These are phyloP conservation scores for Phytophthora chlamydospora DNA, from an alignment of 352 stramenopile genomes.

Conservation along the genomic window DNA sequence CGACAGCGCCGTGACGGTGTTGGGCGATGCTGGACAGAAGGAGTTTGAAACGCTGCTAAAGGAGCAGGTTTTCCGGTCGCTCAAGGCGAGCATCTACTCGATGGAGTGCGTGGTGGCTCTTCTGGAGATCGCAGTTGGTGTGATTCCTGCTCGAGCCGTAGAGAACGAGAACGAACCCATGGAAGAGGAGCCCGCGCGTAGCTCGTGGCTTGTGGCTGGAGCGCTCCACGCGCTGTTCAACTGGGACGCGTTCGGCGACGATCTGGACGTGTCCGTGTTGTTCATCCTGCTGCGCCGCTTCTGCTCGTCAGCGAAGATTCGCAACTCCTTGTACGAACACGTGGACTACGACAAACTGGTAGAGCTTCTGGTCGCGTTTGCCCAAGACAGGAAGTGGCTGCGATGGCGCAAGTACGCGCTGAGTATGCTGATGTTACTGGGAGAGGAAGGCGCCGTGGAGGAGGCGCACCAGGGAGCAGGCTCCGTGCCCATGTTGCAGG, in stretches of 20 bases:
- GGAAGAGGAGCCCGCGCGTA: conserved; percentile 32
- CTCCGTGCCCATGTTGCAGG: conserved; percentile 22
- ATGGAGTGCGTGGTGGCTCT: conserved; percentile 63
- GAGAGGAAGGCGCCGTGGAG: conserved; percentile 50
- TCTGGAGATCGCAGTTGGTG: conserved; percentile 43
- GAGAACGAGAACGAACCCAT: conserved; percentile 7
- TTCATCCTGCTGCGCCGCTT: conserved; percentile 51
- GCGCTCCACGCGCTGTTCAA: conserved; percentile 55
- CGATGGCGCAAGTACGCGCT: conserved; percentile 43
- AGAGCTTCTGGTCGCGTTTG: conserved; percentile 43
- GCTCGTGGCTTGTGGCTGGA: conserved; percentile 56
- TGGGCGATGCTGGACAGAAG: conserved; percentile 17
- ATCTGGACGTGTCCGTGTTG: conserved; percentile 53
- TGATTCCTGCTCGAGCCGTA: conserved; percentile 12
- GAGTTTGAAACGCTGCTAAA: conserved; percentile 39
- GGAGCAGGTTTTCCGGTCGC: conserved; percentile 39
- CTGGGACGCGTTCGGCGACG: conserved; percentile 38
- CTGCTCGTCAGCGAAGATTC: conserved; percentile 42
- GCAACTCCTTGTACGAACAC: conserved; percentile 51
- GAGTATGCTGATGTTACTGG: conserved; percentile 54
- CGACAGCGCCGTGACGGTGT: conserved; percentile 15
- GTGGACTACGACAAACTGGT: conserved; percentile 50
- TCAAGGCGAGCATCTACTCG: conserved; percentile 51
- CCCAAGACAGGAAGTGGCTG: conserved; percentile 38
- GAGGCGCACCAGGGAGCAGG: conserved; percentile 29